A percentile compares a stretch with the other conserved stretches of the same genome.
phyloP scores from a whole-genome alignment of 257 asterid genomes.

The Fraxinus anomala region DNA sequence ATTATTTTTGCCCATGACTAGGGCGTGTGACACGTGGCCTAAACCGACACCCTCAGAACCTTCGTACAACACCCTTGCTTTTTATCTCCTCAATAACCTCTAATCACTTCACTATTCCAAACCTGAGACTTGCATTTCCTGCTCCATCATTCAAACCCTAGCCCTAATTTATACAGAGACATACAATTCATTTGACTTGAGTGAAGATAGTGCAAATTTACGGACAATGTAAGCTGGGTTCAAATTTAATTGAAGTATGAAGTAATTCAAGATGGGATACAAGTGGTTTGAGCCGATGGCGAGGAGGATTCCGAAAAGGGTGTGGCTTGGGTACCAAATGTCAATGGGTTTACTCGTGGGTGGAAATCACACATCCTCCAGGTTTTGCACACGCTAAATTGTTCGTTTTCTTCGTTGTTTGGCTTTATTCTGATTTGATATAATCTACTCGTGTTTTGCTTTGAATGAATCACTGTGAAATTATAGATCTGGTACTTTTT shows the following conservation, averaged over 20 bases:
- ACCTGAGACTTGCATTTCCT: background rate
- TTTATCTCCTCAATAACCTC: background rate
- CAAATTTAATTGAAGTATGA: background rate
- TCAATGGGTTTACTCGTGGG: constrained; percentile 54
- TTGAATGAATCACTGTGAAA: too few relatives aligned
- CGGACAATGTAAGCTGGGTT: background rate
- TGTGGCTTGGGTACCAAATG: constrained; percentile 44
- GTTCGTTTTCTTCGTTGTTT: constrained; percentile 13
- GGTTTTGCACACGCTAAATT: constrained; percentile 56
- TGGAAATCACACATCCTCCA: constrained; percentile 64
- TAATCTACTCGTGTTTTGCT: too few relatives aligned
- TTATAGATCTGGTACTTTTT: too few relatives aligned
- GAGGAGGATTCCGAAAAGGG: constrained; percentile 38
- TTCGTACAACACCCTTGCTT: background rate
- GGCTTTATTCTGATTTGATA: constrained; percentile 14
- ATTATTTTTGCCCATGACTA: too few relatives aligned
- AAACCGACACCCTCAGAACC: constrained; percentile 26
- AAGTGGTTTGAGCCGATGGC: constrained; percentile 33
- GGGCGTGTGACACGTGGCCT: constrained; percentile 18
- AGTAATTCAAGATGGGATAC: constrained; percentile 19
- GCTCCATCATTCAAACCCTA: background rate
- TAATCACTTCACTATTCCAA: constrained; percentile 25
- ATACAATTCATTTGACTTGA: background rate
- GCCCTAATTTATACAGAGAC: background rate
- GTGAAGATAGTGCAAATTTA: background rate